Evolutionary conservation across 768 basidiomycete genomes (phyloP).

Genomic region (Lactifluus echinatus): DNA sequence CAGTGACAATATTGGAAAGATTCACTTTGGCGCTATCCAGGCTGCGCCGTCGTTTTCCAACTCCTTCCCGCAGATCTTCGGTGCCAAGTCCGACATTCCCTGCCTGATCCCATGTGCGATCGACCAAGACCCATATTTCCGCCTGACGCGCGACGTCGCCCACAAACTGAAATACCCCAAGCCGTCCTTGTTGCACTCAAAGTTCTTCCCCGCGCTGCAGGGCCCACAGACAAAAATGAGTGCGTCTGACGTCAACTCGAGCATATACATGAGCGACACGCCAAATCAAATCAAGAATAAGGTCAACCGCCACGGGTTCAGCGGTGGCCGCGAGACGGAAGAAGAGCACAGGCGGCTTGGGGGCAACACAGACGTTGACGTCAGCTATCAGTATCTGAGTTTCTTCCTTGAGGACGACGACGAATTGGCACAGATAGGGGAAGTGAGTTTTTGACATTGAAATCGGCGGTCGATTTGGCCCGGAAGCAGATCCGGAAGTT

Average conservation of each 20-base stretch:
- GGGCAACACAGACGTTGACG: slow-evolving; percentile 91
- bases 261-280: slow-evolving; percentile 95
- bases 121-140: slow-evolving; percentile 97
- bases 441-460: slow-evolving; percentile 40
- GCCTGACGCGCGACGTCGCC: slow-evolving; percentile 92
- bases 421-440: slow-evolving; percentile 67
- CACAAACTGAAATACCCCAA: slow-evolving; percentile 93
- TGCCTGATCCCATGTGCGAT: slow-evolving; percentile 97
- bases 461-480: background rate
- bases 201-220: slow-evolving; percentile 97
- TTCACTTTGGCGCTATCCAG: slow-evolving; percentile 93
- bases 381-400: slow-evolving; percentile 87
- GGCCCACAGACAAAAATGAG: slow-evolving; percentile 99
- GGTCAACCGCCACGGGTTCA: slow-evolving; percentile 92
- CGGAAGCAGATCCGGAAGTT: background rate
- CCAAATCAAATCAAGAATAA: slow-evolving; percentile 94
- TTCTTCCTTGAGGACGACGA: slow-evolving; percentile 96
- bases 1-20: slow-evolving; percentile 97
- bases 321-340: slow-evolving; percentile 90
- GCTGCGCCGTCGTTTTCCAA: slow-evolving; percentile 96
- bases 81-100: slow-evolving; percentile 70
- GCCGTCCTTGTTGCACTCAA: slow-evolving; percentile 84
- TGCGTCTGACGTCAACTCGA: slow-evolving; percentile 86
- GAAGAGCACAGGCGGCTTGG: slow-evolving; percentile 87
- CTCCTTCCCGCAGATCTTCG: slow-evolving; percentile 98